Percentiles rank a stretch among this genome's conserved stretches.
Conservation (phyloP, 352 stramenopile species). For the Phytophthora lateralis region DNA sequence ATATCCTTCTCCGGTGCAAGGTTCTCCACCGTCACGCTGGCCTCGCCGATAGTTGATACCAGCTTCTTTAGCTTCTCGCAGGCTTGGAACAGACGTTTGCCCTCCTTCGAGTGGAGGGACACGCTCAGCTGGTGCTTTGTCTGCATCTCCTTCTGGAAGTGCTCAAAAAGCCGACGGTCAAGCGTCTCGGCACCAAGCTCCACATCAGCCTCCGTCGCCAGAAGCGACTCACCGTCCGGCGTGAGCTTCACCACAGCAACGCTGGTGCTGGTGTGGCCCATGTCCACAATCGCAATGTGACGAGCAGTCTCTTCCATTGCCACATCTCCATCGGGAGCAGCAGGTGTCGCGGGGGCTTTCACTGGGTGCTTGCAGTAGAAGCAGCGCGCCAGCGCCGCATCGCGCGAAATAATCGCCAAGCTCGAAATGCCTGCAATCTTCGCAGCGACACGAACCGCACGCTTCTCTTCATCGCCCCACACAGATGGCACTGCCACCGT, state of each 20-base stretch:
- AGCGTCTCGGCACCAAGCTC: constrained; percentile 75
- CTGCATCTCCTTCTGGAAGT: constrained; percentile 76
- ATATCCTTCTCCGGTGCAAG: constrained; percentile 84
- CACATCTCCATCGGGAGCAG: constrained; percentile 27
- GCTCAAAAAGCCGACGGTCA: constrained; percentile 77
- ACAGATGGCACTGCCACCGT: constrained; percentile 69
- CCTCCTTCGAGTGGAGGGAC: constrained; percentile 71
- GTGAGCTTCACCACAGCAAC: constrained; percentile 77
- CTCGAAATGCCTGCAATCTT: constrained; percentile 69
- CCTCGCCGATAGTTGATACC: constrained; percentile 85
- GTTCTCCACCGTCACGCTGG: constrained; percentile 85
- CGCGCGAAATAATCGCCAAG: constrained; percentile 54
- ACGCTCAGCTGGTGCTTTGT: constrained; percentile 60
- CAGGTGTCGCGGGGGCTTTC: constrained; percentile 11
- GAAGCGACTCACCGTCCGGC: constrained; percentile 55
- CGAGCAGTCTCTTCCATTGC: constrained; percentile 32
- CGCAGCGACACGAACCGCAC: constrained; percentile 49
- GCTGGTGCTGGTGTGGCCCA: constrained; percentile 84
- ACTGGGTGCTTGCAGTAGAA: constrained; percentile 88
- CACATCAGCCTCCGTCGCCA: constrained; percentile 61
- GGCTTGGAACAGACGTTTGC: constrained; percentile 86
- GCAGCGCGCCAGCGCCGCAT: constrained; percentile 69
- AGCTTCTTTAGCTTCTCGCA: constrained; percentile 91
- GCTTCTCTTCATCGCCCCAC: constrained; percentile 62
- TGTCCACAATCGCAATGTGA: constrained; percentile 88